Evolutionary conservation across 768 basidiomycete species (phyloP).

Genomic region (Hirschioporus abietinus): DNA sequence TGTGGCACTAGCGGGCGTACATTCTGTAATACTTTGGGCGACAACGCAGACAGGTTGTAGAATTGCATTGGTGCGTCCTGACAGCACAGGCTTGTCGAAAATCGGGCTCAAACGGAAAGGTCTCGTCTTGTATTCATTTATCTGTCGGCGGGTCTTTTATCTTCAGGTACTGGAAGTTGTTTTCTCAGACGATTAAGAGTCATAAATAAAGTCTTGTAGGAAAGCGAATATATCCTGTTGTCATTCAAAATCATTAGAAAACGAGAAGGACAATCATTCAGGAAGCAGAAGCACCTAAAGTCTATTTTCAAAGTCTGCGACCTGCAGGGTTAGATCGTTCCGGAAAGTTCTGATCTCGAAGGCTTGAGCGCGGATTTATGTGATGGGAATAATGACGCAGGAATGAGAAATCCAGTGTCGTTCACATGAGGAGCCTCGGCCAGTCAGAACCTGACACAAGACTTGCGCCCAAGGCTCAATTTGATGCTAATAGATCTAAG

Average conservation of each 20-base stretch:
- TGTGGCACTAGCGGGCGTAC: not conserved
- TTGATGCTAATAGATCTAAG: not conserved
- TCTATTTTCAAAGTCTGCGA: not conserved
- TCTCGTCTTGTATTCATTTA: not conserved
- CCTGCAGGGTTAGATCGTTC: conserved; percentile 1
- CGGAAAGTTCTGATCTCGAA: not conserved
- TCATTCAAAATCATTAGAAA: not conserved
- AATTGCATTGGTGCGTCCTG: not conserved
- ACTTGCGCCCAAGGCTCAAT: not conserved
- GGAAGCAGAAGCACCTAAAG: conserved; percentile 1
- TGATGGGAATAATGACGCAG: conserved; percentile 1
- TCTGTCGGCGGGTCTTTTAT: not conserved
- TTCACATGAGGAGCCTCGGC: not conserved
- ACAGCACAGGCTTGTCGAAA: not conserved
- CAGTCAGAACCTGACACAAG: not conserved
- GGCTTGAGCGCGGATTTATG: not conserved
- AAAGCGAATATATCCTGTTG: not conserved
- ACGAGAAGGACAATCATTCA: not conserved
- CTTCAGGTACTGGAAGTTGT: not conserved
- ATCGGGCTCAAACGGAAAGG: not conserved
- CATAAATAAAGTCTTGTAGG: not conserved
- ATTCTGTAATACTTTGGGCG: not conserved
- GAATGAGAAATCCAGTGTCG: not conserved
- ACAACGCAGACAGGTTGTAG: not conserved
- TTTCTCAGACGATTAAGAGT: not conserved